phyloP scores from a whole-genome alignment of 495 filamentous ascomycete species.

The Venustampulla echinocandica region DNA sequence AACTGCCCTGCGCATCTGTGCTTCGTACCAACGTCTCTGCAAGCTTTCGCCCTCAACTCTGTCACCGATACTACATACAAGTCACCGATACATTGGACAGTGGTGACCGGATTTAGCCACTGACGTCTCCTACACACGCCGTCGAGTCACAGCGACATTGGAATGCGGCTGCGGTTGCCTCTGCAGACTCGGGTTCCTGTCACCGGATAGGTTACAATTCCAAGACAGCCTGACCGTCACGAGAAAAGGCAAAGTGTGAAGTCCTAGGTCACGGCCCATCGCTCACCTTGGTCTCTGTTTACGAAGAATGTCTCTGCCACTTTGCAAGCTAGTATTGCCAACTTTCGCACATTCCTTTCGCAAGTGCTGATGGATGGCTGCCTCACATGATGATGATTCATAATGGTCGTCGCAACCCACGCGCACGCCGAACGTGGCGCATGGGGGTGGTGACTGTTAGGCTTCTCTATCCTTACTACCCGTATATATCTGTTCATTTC shows the following conservation, averaged over 20 bases:
- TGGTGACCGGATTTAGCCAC: background rate
- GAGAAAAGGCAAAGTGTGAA: background rate
- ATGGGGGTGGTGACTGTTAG: background rate
- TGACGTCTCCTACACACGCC: background rate
- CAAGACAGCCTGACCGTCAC: background rate
- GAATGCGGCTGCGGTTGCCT: conserved; percentile 1
- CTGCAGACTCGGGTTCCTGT: background rate
- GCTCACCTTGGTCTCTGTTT: too few species aligned
- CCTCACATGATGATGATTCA: conserved; percentile 1
- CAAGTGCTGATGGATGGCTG: conserved; percentile 5
- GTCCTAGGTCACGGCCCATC: too few species aligned
- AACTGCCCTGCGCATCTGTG: too few species aligned
- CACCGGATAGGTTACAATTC: conserved; percentile 2
- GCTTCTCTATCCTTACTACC: too few species aligned
- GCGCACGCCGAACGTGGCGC: conserved; percentile 2
- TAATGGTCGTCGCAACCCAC: background rate
- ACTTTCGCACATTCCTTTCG: background rate
- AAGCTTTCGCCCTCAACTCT: too few species aligned
- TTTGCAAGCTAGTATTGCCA: too few species aligned
- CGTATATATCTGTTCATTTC: too few species aligned
- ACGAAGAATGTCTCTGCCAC: too few species aligned
- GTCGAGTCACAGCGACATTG: background rate
- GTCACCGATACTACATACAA: too few species aligned
- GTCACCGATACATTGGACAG: background rate
- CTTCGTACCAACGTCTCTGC: too few species aligned